Evolutionary conservation across 2,329 filamentous ascomycete genomes (phyloP).

Genomic region (Elsinoe arachidis): DNA sequence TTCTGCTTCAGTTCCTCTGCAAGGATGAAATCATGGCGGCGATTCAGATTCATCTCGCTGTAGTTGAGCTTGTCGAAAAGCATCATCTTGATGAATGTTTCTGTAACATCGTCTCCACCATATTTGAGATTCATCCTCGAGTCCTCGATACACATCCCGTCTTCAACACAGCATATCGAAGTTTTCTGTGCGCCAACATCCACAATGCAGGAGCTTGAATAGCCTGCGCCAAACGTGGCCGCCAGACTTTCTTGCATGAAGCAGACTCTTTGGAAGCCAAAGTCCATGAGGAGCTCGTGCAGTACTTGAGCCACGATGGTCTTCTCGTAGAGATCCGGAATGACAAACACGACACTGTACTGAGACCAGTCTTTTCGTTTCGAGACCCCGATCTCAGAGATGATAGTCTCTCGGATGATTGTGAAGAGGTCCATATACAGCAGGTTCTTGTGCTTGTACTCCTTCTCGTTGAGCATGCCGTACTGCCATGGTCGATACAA

Average conservation of each 20-base stretch:
- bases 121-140: slow-evolving; percentile 93
- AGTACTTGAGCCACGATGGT: slow-evolving; percentile 78
- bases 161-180: slow-evolving; percentile 91
- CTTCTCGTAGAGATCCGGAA: slow-evolving; percentile 95
- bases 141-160: slow-evolving; percentile 89
- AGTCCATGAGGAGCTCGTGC: slow-evolving; percentile 77
- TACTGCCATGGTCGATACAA: slow-evolving; percentile 84
- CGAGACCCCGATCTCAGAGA: slow-evolving; percentile 69
- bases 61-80: slow-evolving; percentile 94
- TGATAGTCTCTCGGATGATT: slow-evolving; percentile 77
- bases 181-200: slow-evolving; percentile 97
- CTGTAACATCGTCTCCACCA: slow-evolving; percentile 85
- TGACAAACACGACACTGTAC: slow-evolving; percentile 94
- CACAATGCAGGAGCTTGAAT: slow-evolving; percentile 87
- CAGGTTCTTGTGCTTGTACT: slow-evolving; percentile 71
- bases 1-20: slow-evolving; percentile 94
- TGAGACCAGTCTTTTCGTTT: slow-evolving; percentile 75
- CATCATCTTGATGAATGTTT: slow-evolving; percentile 97
- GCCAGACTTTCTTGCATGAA: slow-evolving; percentile 96
- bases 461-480: slow-evolving; percentile 83
- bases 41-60: slow-evolving; percentile 80
- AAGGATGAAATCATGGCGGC: slow-evolving; percentile 84
- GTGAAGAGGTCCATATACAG: slow-evolving; percentile 81
- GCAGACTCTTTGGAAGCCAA: slow-evolving; percentile 79
- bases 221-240: slow-evolving; percentile 89